Conservation (phyloP, 2,329 filamentous ascomycete genomes). For the Xylaria sp. region DNA sequence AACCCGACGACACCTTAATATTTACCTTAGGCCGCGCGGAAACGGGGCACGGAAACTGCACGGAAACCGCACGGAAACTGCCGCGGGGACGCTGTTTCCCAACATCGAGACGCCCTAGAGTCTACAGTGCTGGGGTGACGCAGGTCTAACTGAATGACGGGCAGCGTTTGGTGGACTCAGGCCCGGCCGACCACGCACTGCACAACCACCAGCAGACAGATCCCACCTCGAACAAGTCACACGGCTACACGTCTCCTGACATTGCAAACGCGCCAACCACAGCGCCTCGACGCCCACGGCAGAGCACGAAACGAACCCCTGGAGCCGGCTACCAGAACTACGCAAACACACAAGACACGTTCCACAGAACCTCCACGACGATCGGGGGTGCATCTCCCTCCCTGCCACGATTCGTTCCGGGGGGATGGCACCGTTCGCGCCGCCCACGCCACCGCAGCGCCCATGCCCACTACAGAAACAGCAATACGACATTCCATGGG, state of each 20-base stretch:
- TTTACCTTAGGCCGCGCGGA: too few relatives aligned
- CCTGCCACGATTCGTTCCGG: not conserved
- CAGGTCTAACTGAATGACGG: too few relatives aligned
- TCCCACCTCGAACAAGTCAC: conserved; percentile 12
- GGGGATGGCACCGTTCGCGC: not conserved
- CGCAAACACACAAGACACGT: not conserved
- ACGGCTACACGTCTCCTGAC: not conserved
- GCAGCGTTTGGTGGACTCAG: not conserved
- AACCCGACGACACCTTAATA: too few relatives aligned
- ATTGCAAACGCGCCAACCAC: not conserved
- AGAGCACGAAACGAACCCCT: not conserved
- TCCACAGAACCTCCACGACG: not conserved
- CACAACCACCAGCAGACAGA: conserved; percentile 20
- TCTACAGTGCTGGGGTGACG: conserved; percentile 4
- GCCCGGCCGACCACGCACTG: conserved; percentile 3
- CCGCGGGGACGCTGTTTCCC: not conserved
- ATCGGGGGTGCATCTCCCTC: not conserved
- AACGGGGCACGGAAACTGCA: too few relatives aligned
- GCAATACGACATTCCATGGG: not conserved
- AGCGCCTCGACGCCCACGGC: not conserved
- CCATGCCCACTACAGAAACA: not conserved
- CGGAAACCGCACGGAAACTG: not conserved
- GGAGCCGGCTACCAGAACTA: not conserved
- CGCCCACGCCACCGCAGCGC: not conserved
- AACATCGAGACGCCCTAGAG: not conserved